Base-by-base conservation (phyloP, 257 asterid species). In the Solanum tarijense region DNA sequence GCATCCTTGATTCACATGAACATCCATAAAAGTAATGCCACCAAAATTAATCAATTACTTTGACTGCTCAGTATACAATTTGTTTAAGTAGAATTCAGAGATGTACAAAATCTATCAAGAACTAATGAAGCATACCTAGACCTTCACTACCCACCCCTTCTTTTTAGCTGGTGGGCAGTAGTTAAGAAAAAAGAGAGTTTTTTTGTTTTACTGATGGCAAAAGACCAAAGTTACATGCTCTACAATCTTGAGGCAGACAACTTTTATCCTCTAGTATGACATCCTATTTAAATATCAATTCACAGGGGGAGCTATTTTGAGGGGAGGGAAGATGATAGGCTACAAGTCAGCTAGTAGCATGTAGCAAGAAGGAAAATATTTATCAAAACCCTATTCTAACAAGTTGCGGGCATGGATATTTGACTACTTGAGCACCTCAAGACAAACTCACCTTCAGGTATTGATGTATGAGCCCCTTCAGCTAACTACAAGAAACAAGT, bases 361-460 rank as follows among this genome's bases (percentile, higher is more conserved):
- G 65, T 10, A 81, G 85, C 68, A 86, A 41, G 83, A 86, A 81
- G 11, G 29, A 29, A 81, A 81, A 81, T 81, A 16, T 48, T 36
- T 38, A 29, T 46, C 27, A 41, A 60, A 34, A 79, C 6, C 31
- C 78, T 25, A 18, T 36, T 9, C 71, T 83, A 38, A 72, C 29
- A 38, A 43, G 41, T 29, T 46, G 68, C 20, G 0, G 29, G 41
- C 20, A 81, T 48, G 68, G 41, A 81, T 48, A 46, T 81, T 81
- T 81, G 41, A 81, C 84, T 73, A 60, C 29, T 29, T n/a, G 71
- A 90, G 89, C 39, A 83, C 81, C 71, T 88, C 55, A 90, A 86
- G 86, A 46, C 46, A 58, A 34, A 92, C 98, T 93, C 91, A 97
- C 98, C 98, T 83, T 92, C 96, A 86, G 91, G 86, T 89, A 95